Conservation (phyloP, 371 early-diverging fungal genomes). For the Mortierella sp. region DNA sequence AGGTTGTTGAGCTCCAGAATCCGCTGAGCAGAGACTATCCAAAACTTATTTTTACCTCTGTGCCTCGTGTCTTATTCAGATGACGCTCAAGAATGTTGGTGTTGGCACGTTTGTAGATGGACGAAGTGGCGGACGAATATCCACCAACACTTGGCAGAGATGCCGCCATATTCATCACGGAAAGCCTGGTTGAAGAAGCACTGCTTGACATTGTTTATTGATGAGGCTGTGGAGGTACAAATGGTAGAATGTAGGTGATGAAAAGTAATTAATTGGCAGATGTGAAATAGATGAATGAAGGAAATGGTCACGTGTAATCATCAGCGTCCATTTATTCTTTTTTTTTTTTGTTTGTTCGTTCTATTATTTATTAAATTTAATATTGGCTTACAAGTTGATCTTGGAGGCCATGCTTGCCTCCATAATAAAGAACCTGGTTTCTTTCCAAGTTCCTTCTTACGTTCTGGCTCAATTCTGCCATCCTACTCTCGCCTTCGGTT, state of each 20-base stretch:
- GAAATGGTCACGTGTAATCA: not conserved
- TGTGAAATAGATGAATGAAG: not conserved
- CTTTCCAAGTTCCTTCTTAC: conserved; percentile 35
- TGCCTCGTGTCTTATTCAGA: conserved; percentile 71
- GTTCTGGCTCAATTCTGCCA: conserved; percentile 23
- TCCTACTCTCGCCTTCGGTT: conserved; percentile 24
- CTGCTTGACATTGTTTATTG: conserved; percentile 35
- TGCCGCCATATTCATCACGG: conserved; percentile 56
- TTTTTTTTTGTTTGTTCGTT: not conserved
- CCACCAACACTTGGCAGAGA: conserved; percentile 50
- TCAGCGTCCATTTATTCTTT: not conserved
- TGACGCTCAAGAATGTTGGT: conserved; percentile 72
- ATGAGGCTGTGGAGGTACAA: not conserved
- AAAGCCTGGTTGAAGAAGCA: conserved; percentile 42
- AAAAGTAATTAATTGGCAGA: not conserved
- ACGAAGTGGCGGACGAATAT: conserved; percentile 59
- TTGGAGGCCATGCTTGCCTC: conserved; percentile 38
- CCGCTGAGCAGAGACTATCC: not conserved
- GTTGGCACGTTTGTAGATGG: conserved; percentile 58
- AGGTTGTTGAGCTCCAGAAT: too few relatives aligned
- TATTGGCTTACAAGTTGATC: conserved; percentile 23
- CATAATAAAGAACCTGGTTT: conserved; percentile 46
- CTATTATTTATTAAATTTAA: not conserved
- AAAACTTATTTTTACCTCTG: conserved; percentile 62
- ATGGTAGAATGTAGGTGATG: not conserved